Conservation (phyloP, 768 basidiomycete species). For the Exsudoporus frostii region DNA sequence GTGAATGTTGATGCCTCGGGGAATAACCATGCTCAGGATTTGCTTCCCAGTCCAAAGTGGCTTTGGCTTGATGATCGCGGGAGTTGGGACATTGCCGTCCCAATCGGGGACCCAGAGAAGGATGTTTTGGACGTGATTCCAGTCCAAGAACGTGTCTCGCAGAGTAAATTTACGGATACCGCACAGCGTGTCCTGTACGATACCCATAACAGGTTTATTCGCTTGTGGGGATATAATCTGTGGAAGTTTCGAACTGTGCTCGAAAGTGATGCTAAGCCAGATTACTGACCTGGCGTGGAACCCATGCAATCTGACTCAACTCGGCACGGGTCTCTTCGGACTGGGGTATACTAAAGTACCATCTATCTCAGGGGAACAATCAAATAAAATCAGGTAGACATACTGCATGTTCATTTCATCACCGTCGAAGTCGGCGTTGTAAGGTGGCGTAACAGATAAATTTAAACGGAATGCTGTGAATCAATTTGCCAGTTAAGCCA, state of each 20-base stretch:
- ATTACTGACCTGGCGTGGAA: conserved; percentile 79
- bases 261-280: neutral
- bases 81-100: conserved; percentile 91
- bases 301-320: conserved; percentile 98
- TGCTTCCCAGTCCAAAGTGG: conserved; percentile 99
- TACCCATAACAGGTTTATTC: conserved; percentile 99
- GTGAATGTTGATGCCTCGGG: conserved; percentile 91
- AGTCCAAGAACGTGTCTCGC: conserved; percentile 93
- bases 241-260: neutral
- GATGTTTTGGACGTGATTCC: conserved; percentile 95
- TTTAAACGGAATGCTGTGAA: conserved; percentile 89
- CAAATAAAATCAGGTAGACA: conserved; percentile 33
- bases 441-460: conserved; percentile 96
- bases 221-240: conserved; percentile 99
- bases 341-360: conserved; percentile 78
- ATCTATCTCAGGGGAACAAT: conserved; percentile 7
- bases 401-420: conserved; percentile 99
- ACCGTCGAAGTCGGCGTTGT: conserved; percentile 99
- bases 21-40: conserved; percentile 86
- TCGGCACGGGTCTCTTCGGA: conserved; percentile 98
- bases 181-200: conserved; percentile 97
- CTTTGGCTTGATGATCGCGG: conserved; percentile 94
- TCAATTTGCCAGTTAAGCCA: conserved; percentile 16
- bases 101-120: conserved; percentile 97
- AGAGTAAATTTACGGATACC: conserved; percentile 97